Evolutionary conservation across 495 filamentous ascomycete species (phyloP), one percentile per base, ranked within the genome.

Genomic region (Daldinia caldariorum): DNA sequence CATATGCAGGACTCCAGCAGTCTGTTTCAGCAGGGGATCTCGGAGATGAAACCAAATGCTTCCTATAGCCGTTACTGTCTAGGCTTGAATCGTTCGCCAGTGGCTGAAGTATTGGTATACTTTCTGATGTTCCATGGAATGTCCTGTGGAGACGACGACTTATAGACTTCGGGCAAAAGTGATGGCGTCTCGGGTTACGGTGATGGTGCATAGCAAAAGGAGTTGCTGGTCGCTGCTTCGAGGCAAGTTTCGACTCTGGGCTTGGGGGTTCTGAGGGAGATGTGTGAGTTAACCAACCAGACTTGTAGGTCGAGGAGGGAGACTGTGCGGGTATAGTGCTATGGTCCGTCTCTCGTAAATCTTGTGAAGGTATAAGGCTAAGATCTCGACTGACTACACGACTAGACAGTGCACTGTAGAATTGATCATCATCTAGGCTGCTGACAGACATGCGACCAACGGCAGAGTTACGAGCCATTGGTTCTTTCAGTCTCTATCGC

Each of bases 401-500:
- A 37, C 69, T 71, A 8, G 69, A 63, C 9, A 45, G 39, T 35
- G 69, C 69, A 13, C 58, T 71, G 55, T 71, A 71, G 49, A 71
- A 71, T 31, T 58, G 58, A 32, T 63, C 63, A 34, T 71, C 63
- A 14, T 71, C 69, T 6, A 60, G 34, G 55, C 63, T 67, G 39
- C 58, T 47, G 39, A 58, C 37, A 1, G 69, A 67, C 31, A 54
- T 39, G 37, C 63, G 69, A 39, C 61, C 31, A 16, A 55, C 16
- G 22, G 55, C 16, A 58, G 50, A 41, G 39, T 20, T 37, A 45
- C 50, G 58, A 50, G 63, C 39, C 69, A 71, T 71, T 47, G 22
- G 12, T 38, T 26, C 26, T 50, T 22, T 59, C n/a, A 5, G 16
- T 47, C 50, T 66, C 18, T 67, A 51, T 43, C 47, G 62, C n/a